Evolutionary conservation across 163 green algal species (phyloP).

Genomic region (Scenedesmus sp.): DNA sequence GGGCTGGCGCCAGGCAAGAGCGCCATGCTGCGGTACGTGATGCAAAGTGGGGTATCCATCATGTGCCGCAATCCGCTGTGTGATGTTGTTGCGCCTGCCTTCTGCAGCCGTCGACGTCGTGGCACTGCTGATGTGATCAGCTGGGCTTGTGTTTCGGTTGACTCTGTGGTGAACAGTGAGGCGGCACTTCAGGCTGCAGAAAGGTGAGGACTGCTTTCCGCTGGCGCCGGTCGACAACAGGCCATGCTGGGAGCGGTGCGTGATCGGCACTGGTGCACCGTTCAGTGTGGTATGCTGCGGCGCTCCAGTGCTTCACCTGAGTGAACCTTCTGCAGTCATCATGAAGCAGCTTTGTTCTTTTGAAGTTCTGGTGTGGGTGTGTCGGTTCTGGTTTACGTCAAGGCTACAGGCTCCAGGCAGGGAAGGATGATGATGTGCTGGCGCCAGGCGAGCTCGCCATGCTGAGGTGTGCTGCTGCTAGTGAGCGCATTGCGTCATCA

Average conservation of each 20-base stretch:
- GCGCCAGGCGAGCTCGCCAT: not conserved
- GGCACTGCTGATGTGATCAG: no score
- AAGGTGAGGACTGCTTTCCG: slow-evolving; percentile 96
- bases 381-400: slow-evolving; percentile 91
- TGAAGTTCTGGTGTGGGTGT: no score
- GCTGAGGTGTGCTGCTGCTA: slow-evolving; percentile 64
- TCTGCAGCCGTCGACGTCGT: no score
- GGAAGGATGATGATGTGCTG: slow-evolving; percentile 90
- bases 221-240: slow-evolving; percentile 94
- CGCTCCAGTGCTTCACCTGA: no score
- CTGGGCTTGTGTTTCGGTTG: not conserved
- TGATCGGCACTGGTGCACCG: no score
- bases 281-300: no score
- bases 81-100: not conserved
- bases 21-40: slow-evolving; percentile 93
- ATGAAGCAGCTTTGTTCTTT: no score
- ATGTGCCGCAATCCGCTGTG: not conserved
- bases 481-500: no score
- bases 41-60: no score
- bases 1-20: slow-evolving; percentile 95
- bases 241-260: slow-evolving; percentile 96
- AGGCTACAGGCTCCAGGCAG: slow-evolving; percentile 93
- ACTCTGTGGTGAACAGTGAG: slow-evolving; percentile 96
- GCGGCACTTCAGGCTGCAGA: slow-evolving; percentile 87
- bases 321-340: no score